Base-by-base conservation (phyloP, 768 basidiomycete species). In the Rhodotorula babjevae region DNA sequence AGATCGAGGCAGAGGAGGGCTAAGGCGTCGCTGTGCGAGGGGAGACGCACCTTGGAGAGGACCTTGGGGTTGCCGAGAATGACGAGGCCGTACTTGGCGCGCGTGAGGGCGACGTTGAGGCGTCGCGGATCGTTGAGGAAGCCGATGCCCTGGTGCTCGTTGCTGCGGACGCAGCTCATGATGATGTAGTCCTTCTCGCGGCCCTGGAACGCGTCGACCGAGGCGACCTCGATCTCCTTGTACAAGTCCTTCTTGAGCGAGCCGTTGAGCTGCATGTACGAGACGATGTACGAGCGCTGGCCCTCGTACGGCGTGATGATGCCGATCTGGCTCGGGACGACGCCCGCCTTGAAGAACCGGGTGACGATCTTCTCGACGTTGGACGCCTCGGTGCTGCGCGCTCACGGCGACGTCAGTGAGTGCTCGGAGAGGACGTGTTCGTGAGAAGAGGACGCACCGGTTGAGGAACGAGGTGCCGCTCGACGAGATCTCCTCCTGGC, bases 31-130 rank as follows among this genome's bases (percentile, higher is more conserved):
- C n/a, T n/a, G n/a, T n/a, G n/a, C n/a, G n/a, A n/a, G 55, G 33
- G 36, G 16, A 10, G 58, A 71, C 80, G 72, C 50, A 92, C 95
- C 89, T 98, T 99, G 88, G 93, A 96, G 61, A 99, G 84, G 67
- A 99, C 95, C 81, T 98, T 98, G 7, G 96, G 96, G 81, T 99
- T 99, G n/a, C 96, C 96, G n/a, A 99, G 85, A 78, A 99, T 97
- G 62, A 99, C 96, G 16, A 95, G 90, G 6, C 96, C 96, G 80
- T 98, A 99, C 81, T 97, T 98, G 53, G 96, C 95, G 73, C 96
- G 87, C 2, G 96, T 97, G 57, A 99, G 85, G 36, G 96, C 96
- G 61, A 99, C 96, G 78, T 99, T 99, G 77, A 99, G 82, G 66
- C 96, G 88, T 74, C 96, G 84, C 14, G 96, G 96, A 81, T 99